These are phyloP conservation scores for Parastagonospora avenae DNA, from an alignment of 2,329 filamentous ascomycete genomes.

Conservation along the genomic window DNA sequence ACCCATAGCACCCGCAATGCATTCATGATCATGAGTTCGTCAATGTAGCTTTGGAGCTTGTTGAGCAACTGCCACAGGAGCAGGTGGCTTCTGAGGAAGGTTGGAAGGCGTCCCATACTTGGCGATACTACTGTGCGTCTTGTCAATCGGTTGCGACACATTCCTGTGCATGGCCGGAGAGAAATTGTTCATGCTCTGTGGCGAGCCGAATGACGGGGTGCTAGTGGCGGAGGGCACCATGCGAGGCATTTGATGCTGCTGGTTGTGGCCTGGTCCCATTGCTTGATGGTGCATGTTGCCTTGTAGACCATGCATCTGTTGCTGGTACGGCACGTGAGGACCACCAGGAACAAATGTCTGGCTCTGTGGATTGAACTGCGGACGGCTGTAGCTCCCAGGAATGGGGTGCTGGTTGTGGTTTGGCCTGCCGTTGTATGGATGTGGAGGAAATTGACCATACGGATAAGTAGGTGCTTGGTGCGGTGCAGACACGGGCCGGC, in stretches of 20 bases:
- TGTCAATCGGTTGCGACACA: conserved; percentile 27
- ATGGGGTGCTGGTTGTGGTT: conserved; percentile 82
- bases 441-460: conserved; percentile 76
- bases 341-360: conserved; percentile 81
- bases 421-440: conserved; percentile 62
- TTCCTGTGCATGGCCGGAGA: conserved; percentile 28
- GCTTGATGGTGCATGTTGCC: conserved; percentile 34
- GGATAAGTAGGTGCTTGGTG: conserved; percentile 60
- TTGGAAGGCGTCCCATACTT: conserved; percentile 62
- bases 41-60: not conserved
- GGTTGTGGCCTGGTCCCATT: conserved; percentile 34
- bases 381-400: conserved; percentile 81
- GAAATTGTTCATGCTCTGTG: conserved; percentile 29
- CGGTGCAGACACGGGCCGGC: conserved; percentile 44
- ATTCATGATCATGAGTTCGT: no score
- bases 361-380: conserved; percentile 91
- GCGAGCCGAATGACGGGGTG: conserved; percentile 36
- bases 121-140: conserved; percentile 54
- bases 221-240: conserved; percentile 34
- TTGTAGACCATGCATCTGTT: conserved; percentile 19
- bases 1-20: no score
- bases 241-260: conserved; percentile 32
- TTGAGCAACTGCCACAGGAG: conserved; percentile 38
- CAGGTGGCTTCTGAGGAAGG: conserved; percentile 61
- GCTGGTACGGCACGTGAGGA: conserved; percentile 47